These are phyloP conservation scores for Schrenkiella parvula DNA, from an alignment of 345 rosid species.

Conservation along the genomic window DNA sequence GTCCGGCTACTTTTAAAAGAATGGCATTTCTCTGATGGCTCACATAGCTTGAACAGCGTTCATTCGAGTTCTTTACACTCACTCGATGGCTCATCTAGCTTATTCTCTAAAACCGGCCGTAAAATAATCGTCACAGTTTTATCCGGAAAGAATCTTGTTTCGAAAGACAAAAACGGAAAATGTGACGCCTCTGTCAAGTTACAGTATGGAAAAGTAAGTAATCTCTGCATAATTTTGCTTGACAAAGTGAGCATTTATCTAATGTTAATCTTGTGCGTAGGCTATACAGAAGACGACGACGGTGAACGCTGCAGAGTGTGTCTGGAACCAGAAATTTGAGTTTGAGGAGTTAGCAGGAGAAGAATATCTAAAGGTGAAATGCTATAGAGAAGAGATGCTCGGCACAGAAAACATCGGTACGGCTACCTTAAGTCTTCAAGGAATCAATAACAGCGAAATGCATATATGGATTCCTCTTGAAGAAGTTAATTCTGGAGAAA, in stretches of 20 bases:
- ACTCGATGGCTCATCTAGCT: conserved; percentile 49
- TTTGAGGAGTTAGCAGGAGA: conserved; percentile 83
- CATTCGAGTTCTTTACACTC: conserved; percentile 43
- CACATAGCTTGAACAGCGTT: conserved; percentile 54
- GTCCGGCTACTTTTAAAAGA: conserved; percentile 80
- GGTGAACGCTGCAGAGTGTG: conserved; percentile 43
- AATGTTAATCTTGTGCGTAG: conserved; percentile 7
- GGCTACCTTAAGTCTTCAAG: conserved; percentile 86
- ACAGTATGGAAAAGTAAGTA: conserved; percentile 83
- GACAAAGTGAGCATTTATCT: neutral
- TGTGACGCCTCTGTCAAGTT: conserved; percentile 72
- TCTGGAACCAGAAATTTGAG: conserved; percentile 79
- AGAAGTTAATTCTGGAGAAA: conserved; percentile 83
- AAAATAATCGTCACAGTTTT: conserved; percentile 54
- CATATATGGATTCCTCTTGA: conserved; percentile 91
- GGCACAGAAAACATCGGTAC: conserved; percentile 81
- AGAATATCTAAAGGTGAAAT: conserved; percentile 75
- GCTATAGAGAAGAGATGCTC: conserved; percentile 66
- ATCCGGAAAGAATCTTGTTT: conserved; percentile 62
- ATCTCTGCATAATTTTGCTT: neutral
- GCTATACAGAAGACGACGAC: conserved; percentile 60
- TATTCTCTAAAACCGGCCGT: conserved; percentile 66
- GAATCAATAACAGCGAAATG: conserved; percentile 59
- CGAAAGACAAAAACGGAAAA: conserved; percentile 63
- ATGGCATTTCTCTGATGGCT: conserved; percentile 96